phyloP scores from a whole-genome alignment of 164 flowering plant genomes.

The Kingdonia uniflora region DNA sequence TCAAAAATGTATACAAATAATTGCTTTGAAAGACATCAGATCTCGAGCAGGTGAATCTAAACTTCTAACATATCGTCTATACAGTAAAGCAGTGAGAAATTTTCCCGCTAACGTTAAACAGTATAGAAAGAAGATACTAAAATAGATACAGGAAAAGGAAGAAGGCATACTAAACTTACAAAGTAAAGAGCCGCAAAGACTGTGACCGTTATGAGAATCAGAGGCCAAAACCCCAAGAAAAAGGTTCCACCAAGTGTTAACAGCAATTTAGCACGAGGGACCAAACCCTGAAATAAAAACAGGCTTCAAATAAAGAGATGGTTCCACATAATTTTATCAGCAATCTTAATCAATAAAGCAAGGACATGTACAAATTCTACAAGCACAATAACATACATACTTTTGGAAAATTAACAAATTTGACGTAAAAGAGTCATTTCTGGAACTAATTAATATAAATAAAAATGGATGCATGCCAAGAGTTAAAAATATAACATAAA shows the following conservation, averaged over 20 bases:
- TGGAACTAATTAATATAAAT: neutral
- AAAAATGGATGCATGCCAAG: neutral
- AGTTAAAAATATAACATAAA: too few species aligned
- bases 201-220: constrained; percentile 58
- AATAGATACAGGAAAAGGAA: neutral
- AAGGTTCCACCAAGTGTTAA: constrained; percentile 87
- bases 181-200: constrained; percentile 58
- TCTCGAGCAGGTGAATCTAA: too few species aligned
- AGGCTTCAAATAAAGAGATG: neutral
- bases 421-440: neutral
- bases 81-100: neutral
- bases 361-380: neutral
- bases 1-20: too few species aligned
- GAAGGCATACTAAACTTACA: constrained; percentile 34
- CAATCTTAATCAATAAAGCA: neutral
- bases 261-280: constrained; percentile 83
- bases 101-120: neutral
- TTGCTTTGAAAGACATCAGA: too few species aligned
- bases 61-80: neutral
- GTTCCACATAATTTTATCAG: neutral
- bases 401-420: too few species aligned
- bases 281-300: constrained; percentile 52
- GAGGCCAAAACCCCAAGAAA: constrained; percentile 81
- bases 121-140: neutral
- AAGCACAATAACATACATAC: neutral